phyloP scores from a whole-genome alignment of 805 yeast genomes.

The Yarrowia sp. region DNA sequence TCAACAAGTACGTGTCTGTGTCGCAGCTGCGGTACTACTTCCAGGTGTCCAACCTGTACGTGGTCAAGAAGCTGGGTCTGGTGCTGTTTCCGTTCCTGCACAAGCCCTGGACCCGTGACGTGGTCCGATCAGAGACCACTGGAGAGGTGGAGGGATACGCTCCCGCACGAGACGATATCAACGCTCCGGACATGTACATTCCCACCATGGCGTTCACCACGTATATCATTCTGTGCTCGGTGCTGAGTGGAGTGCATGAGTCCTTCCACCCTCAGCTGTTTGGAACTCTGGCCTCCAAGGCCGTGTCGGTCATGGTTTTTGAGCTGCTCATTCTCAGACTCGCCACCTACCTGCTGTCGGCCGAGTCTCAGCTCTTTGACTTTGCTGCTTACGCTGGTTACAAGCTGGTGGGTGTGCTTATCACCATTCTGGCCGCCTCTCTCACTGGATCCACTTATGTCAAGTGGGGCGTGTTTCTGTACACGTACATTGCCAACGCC shows the following conservation, averaged over 20 bases:
- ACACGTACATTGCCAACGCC: constrained; percentile 56
- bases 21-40: constrained; percentile 78
- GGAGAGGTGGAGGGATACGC: constrained; percentile 51
- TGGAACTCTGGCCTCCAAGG: constrained; percentile 82
- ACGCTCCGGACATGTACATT: constrained; percentile 94
- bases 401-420: constrained; percentile 72
- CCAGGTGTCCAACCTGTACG: constrained; percentile 88
- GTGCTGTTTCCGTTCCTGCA: constrained; percentile 84
- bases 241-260: constrained; percentile 80
- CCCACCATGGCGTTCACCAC: constrained; percentile 93
- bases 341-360: constrained; percentile 76
- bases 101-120: constrained; percentile 71
- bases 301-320: constrained; percentile 73
- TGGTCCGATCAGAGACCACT: constrained; percentile 41
- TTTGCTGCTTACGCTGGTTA: constrained; percentile 88
- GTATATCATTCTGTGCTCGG: constrained; percentile 78
- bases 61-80: constrained; percentile 64
- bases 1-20: constrained; percentile 50
- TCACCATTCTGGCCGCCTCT: constrained; percentile 40
- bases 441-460: constrained; percentile 40
- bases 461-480: constrained; percentile 52
- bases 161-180: constrained; percentile 80
- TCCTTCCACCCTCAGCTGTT: constrained; percentile 90
- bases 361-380: constrained; percentile 74
- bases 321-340: constrained; percentile 75